A percentile compares a stretch with the other conserved stretches of the same genome.
phyloP scores from a whole-genome alignment of 192 early-diverging fungal genomes.

The Dissophora ornata region DNA sequence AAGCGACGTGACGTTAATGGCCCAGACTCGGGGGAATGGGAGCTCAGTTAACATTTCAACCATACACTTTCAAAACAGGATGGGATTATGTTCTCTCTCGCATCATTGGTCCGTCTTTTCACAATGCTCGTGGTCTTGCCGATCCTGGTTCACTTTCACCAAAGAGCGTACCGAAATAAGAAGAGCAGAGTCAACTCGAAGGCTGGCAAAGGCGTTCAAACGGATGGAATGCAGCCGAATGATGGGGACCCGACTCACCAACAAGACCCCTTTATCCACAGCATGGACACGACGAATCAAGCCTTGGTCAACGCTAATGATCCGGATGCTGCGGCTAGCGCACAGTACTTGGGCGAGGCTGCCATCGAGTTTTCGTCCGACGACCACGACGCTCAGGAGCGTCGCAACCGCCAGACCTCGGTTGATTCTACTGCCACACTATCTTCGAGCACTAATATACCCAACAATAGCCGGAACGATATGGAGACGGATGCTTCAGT shows the following conservation, averaged over 20 bases:
- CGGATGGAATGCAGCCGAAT: background rate
- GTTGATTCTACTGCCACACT: constrained; percentile 15
- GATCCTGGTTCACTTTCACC: constrained; percentile 45
- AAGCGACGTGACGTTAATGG: background rate
- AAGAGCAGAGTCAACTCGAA: constrained; percentile 10
- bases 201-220: background rate
- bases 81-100: constrained; percentile 56
- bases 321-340: constrained; percentile 7
- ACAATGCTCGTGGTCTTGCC: constrained; percentile 52
- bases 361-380: constrained; percentile 12
- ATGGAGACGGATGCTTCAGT: background rate
- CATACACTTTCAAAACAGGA: too few species aligned
- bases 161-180: constrained; percentile 30
- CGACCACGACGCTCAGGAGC: background rate
- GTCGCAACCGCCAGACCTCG: constrained; percentile 10
- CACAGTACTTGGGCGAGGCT: constrained; percentile 27
- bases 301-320: constrained; percentile 24
- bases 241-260: background rate
- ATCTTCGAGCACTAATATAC: background rate
- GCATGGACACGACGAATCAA: background rate
- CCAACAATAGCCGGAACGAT: background rate
- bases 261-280: background rate
- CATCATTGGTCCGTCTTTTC: constrained; percentile 32
- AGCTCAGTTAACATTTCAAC: background rate
- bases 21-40: too few species aligned